Conservation (phyloP, 495 filamentous ascomycete genomes). For the Saxophila tyrrhenica region DNA sequence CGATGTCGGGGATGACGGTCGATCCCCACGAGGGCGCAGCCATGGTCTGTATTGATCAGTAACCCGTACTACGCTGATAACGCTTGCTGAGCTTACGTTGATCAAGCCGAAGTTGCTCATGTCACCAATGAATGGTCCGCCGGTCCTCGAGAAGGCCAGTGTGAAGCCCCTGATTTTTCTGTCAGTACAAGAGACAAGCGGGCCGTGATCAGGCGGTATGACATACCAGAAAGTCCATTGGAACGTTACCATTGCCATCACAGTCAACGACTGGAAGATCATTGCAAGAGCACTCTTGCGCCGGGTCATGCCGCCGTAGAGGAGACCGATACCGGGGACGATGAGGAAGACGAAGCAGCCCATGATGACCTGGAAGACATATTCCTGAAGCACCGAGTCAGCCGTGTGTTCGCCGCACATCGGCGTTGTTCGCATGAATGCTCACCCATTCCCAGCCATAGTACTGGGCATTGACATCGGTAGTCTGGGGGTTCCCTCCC, state of each 20-base stretch:
- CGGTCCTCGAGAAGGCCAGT: constrained; percentile 77
- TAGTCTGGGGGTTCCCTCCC: not conserved
- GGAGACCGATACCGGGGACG: constrained; percentile 98
- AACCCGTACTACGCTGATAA: not conserved
- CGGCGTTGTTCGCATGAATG: too few species aligned
- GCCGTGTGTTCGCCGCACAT: too few species aligned
- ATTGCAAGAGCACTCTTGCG: constrained; percentile 89
- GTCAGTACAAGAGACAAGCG: too few species aligned
- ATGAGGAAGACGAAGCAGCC: constrained; percentile 71
- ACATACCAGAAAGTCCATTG: constrained; percentile 99
- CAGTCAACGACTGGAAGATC: constrained; percentile 92
- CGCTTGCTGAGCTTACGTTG: constrained; percentile 50
- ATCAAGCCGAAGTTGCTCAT: constrained; percentile 77
- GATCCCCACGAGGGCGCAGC: not conserved
- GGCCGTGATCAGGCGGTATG: too few species aligned
- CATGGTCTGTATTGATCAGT: not conserved
- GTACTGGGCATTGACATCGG: not conserved
- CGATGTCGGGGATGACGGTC: not conserved
- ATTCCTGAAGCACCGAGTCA: not conserved
- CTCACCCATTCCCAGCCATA: not conserved
- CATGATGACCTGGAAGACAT: not conserved
- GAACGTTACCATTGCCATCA: constrained; percentile 79
- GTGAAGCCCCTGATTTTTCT: too few species aligned
- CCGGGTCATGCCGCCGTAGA: constrained; percentile 95
- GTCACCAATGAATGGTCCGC: constrained; percentile 73